These are phyloP conservation scores for Nicotiana noctiflora DNA, from an alignment of 257 asterid species.

Conservation along the genomic window DNA sequence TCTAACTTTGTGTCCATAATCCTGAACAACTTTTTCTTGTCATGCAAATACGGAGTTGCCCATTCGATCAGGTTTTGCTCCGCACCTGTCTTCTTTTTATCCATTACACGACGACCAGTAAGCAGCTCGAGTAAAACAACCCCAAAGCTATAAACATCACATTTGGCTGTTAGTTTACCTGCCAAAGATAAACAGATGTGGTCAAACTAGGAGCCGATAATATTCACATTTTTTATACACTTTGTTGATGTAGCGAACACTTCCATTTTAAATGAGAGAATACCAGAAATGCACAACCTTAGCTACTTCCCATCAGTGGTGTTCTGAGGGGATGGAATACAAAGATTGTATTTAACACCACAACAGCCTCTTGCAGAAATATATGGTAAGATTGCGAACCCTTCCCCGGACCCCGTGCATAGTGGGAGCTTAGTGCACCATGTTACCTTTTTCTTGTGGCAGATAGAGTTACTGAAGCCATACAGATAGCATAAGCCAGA, in stretches of 20 bases:
- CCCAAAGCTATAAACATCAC: slow-evolving; percentile 38
- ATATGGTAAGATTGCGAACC: too few species aligned
- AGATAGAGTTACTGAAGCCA: not conserved
- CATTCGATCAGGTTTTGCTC: slow-evolving; percentile 24
- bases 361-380: too few species aligned
- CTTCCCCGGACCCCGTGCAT: too few species aligned
- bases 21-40: slow-evolving; percentile 19
- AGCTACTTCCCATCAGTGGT: too few species aligned
- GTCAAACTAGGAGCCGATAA: not conserved
- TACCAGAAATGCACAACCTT: too few species aligned
- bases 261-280: too few species aligned
- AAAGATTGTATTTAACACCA: too few species aligned
- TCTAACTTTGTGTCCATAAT: slow-evolving; percentile 34
- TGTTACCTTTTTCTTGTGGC: too few species aligned
- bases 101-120: slow-evolving; percentile 30
- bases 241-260: too few species aligned
- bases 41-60: slow-evolving; percentile 30
- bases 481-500: not conserved
- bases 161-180: slow-evolving; percentile 31
- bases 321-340: too few species aligned
- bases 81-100: slow-evolving; percentile 11
- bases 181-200: not conserved
- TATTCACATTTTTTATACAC: not conserved
- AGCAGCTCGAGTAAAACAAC: slow-evolving; percentile 35
- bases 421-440: too few species aligned